A percentile compares a stretch with the other conserved stretches of the same genome.
Conservation (phyloP, 768 basidiomycete genomes). For the Collybia mongolica region DNA sequence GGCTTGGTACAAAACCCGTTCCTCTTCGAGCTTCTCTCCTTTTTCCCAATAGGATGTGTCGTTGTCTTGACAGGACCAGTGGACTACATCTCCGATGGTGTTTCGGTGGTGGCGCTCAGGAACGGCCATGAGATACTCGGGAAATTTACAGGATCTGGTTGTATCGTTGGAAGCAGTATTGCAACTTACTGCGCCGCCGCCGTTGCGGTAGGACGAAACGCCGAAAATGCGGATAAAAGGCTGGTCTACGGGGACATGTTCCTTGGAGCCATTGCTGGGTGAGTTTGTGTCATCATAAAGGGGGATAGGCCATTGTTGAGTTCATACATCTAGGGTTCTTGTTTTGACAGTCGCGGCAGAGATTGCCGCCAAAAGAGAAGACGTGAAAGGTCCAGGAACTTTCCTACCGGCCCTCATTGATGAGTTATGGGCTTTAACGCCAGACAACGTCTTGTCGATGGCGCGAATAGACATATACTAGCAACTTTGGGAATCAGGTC, state of each 20-base stretch:
- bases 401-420: constrained; percentile 68
- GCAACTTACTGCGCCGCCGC: constrained; percentile 81
- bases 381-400: constrained; percentile 61
- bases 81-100: constrained; percentile 87
- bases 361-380: constrained; percentile 44
- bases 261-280: constrained; percentile 76
- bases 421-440: constrained; percentile 40
- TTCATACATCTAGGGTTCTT: constrained; percentile 39
- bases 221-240: constrained; percentile 29
- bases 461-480: constrained; percentile 13
- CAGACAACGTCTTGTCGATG: constrained; percentile 26
- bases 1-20: not conserved
- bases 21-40: not conserved
- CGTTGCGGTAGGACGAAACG: constrained; percentile 33
- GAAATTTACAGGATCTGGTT: constrained; percentile 88
- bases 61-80: constrained; percentile 76
- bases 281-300: constrained; percentile 18
- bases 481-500: too few relatives aligned
- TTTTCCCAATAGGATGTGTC: constrained; percentile 61
- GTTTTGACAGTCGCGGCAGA: constrained; percentile 65
- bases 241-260: constrained; percentile 81
- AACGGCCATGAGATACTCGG: constrained; percentile 79
- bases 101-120: constrained; percentile 57
- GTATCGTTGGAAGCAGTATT: constrained; percentile 75
- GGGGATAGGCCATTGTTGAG: constrained; percentile 5